A percentile compares a stretch with the other conserved stretches of the same genome.
Evolutionary conservation across 495 filamentous ascomycete species (phyloP).

Genomic region (Lasiosphaeria hispida): DNA sequence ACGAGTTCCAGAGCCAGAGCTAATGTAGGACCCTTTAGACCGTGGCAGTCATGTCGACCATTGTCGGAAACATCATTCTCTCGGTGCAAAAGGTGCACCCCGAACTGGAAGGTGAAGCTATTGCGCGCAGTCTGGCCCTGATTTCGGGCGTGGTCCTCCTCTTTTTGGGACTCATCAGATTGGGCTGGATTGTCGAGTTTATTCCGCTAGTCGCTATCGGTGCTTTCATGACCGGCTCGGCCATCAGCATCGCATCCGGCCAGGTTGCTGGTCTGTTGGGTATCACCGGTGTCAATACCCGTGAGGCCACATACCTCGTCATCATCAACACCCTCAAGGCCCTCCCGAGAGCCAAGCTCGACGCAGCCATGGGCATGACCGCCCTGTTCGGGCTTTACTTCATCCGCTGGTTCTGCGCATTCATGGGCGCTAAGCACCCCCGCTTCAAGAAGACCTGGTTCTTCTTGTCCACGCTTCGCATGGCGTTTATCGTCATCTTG

Average conservation of each 20-base stretch:
- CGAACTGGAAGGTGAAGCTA: slow-evolving; percentile 33
- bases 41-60: slow-evolving; percentile 90
- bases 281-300: slow-evolving; percentile 46
- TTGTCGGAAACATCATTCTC: slow-evolving; percentile 73
- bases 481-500: slow-evolving; percentile 44
- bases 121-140: slow-evolving; percentile 46
- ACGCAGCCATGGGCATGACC: slow-evolving; percentile 52
- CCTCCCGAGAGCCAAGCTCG: slow-evolving; percentile 43
- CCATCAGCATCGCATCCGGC: slow-evolving; percentile 51
- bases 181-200: slow-evolving; percentile 54
- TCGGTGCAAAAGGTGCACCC: slow-evolving; percentile 48
- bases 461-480: slow-evolving; percentile 45
- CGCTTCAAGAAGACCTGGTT: slow-evolving; percentile 39
- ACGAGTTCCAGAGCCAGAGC: not conserved
- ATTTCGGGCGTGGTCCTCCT: slow-evolving; percentile 47
- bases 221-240: slow-evolving; percentile 55
- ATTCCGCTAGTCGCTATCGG: slow-evolving; percentile 51
- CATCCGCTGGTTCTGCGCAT: slow-evolving; percentile 44
- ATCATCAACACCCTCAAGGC: slow-evolving; percentile 54
- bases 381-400: slow-evolving; percentile 50
- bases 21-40: slow-evolving; percentile 51
- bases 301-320: slow-evolving; percentile 47
- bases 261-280: slow-evolving; percentile 51
- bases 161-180: slow-evolving; percentile 46
- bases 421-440: slow-evolving; percentile 42